Base-by-base conservation (phyloP, 768 basidiomycete genomes). In the Gymnopilus dilepis region DNA sequence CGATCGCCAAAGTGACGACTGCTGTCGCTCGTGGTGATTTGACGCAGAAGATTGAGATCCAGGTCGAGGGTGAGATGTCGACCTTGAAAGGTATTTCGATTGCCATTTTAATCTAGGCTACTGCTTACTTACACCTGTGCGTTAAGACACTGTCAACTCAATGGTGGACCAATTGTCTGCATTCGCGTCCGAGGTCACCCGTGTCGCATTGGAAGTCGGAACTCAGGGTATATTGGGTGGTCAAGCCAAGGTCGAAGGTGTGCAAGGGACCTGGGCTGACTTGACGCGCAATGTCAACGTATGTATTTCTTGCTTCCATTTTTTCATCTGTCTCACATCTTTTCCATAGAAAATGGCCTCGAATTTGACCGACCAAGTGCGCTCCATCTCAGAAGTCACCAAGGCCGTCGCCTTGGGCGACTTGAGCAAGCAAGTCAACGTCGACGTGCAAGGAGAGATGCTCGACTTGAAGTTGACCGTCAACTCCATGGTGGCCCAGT, bases 381-480 rank as follows among this genome's bases (percentile, higher is more conserved):
- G 95, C 33, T 93, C 92, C 34, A 97, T 97, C 68, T 95, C 94
- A 2, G 92, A 94, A 69, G 91, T 94, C 52, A 94, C 92, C 11
- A 93, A 91, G 33, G 91, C 91, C 5, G 94, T 96, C 58, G 94
- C 95, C 1, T 77, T 86, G 54, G 95, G 95, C 19, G 94, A 97
- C 73, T 76, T 97, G 48, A 84, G 82, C 66, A 89, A 92, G 70
- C 86, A 87, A 26, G 95, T 97, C 71, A 87, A 94, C 63, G 95
- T 97, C 59, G 92, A 96, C 67, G 95, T 95, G 13, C 90, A 94
- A 68, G 95, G 95, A 45, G 96, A 98, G 78, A 95, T 98, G 86
- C 84, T 95, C 22, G 91, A 94, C 68, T 74, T 92, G 75, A 92
- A 93, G 76, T 82, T 90, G 73, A 98, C 95, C 0, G 94, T 78